Conservation (phyloP, 176 grass and related monocot genomes). For the Neostapfia colusana region DNA sequence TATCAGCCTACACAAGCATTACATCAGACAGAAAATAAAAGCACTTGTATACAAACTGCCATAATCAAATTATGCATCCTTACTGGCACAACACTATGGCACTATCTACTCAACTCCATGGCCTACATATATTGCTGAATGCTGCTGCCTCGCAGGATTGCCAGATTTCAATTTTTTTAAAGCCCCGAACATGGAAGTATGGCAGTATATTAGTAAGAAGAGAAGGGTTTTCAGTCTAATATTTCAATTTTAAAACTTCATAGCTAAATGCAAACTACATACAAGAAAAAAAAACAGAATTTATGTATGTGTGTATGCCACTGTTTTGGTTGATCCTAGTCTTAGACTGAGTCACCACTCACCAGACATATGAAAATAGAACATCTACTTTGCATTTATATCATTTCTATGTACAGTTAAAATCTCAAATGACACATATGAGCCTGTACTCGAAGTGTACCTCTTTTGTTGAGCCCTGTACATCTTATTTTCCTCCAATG, state of each 20-base stretch:
- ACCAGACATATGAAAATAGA: slow-evolving; percentile 6
- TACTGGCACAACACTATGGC: neutral
- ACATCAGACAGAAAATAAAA: neutral
- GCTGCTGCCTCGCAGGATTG: neutral
- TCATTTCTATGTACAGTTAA: neutral
- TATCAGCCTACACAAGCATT: neutral
- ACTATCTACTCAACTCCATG: neutral
- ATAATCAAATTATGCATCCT: neutral
- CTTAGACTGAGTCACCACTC: slow-evolving; percentile 17
- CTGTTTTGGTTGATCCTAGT: slow-evolving; percentile 17
- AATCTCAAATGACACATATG: slow-evolving; percentile 1
- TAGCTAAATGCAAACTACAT: neutral
- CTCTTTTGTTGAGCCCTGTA: slow-evolving; percentile 54
- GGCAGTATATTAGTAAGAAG: too few relatives aligned
- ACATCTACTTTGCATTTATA: neutral
- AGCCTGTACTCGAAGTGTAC: slow-evolving; percentile 39
- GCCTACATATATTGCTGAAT: slow-evolving; percentile 6
- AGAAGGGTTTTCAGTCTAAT: too few relatives aligned
- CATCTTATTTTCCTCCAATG: slow-evolving; percentile 59
- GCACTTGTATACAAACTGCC: neutral
- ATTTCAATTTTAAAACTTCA: slow-evolving; percentile 27
- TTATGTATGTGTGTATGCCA: neutral
- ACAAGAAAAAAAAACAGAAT: neutral
- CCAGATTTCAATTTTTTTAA: too few relatives aligned
- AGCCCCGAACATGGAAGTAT: too few relatives aligned